Base-by-base conservation (phyloP, 129 eudicot genomes). In the Pseudognaphalium luteoalbum region DNA sequence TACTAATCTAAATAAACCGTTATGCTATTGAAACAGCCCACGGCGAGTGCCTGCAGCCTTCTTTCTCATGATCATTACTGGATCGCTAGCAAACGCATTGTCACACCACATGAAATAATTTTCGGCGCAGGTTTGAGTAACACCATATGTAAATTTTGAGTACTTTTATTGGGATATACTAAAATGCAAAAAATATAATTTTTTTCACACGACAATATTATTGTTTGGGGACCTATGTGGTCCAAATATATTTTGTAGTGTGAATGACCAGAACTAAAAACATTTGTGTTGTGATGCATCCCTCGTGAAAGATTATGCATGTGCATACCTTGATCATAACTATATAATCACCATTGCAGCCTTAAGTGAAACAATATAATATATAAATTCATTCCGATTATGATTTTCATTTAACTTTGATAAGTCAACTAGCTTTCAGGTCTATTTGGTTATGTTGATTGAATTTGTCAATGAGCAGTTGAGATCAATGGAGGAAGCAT, bases 11-110 rank as follows among this genome's bases (percentile, higher is more conserved):
- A 35, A 42, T 17, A 33, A 68, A 5, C 8, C 0, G 33, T 29
- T 66, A 35, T 10, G 42, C 71, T 79, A 66, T 25, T 85, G 59
- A 35, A 41, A 72, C 97, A 87, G 90, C 59, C 82, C 17, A 68
- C 83, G 21, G 67, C 78, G 67, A 84, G 54, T 41, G 80, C 37
- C n/a, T 94, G 96, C 86, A 91, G 97, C 85, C 93, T 91, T 54
- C 81, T 82, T 73, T 82, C 92, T 76, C 83, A 87, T 20, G 78
- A 73, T 35, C 97, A 86, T 80, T 93, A 77, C 56, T 93, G 96
- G 98, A 88, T 93, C 74, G 80, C 87, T 68, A 93, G 98, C 96
- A 88, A 84, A 79, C 96, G 91, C 39, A 91, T 93, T 70, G 98
- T 93, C 70, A 93, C 96, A 51, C 91, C 91, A 11, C 75, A 76